phyloP scores from a whole-genome alignment of 495 filamentous ascomycete species.

The Annulohypoxylon stygium region DNA sequence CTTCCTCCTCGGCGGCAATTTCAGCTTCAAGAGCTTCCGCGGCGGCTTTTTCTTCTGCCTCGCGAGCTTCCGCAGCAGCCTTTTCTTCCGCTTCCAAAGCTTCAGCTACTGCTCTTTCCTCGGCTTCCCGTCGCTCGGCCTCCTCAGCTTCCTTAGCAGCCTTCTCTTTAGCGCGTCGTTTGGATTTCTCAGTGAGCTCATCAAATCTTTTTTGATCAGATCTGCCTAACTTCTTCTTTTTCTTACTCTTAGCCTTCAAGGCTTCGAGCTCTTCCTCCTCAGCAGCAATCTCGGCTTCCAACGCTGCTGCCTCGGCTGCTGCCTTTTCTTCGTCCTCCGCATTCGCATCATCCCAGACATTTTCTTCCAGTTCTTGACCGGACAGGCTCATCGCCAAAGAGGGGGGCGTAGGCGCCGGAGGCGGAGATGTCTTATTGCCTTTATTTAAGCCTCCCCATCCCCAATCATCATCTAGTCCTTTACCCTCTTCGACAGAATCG shows the following conservation, averaged over 20 bases:
- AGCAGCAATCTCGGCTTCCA: constrained; percentile 46
- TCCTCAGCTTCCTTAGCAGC: constrained; percentile 47
- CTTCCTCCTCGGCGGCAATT: constrained; percentile 46
- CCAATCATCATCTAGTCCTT: constrained; percentile 56
- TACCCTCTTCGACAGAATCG: constrained; percentile 59
- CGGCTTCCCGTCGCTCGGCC: constrained; percentile 36
- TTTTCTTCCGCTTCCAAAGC: constrained; percentile 35
- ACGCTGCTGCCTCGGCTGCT: constrained; percentile 31
- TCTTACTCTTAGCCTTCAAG: constrained; percentile 52
- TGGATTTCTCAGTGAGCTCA: constrained; percentile 51
- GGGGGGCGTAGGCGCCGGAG: constrained; percentile 58
- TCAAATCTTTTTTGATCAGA: constrained; percentile 53
- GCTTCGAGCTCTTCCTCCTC: constrained; percentile 55
- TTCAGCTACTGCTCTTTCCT: constrained; percentile 37
- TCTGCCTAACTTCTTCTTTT: constrained; percentile 48
- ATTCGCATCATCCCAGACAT: constrained; percentile 45
- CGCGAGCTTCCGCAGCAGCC: constrained; percentile 26
- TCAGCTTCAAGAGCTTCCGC: constrained; percentile 48
- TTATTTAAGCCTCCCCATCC: constrained; percentile 53
- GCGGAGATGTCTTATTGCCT: constrained; percentile 58
- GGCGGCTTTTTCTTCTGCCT: constrained; percentile 41
- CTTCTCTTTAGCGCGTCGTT: constrained; percentile 49
- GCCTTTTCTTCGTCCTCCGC: constrained; percentile 37
- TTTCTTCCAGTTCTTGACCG: constrained; percentile 37
- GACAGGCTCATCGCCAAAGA: constrained; percentile 52